These are phyloP conservation scores for Skeletonema tropicum DNA, from an alignment of 108 stramenopile genomes.

Conservation along the genomic window DNA sequence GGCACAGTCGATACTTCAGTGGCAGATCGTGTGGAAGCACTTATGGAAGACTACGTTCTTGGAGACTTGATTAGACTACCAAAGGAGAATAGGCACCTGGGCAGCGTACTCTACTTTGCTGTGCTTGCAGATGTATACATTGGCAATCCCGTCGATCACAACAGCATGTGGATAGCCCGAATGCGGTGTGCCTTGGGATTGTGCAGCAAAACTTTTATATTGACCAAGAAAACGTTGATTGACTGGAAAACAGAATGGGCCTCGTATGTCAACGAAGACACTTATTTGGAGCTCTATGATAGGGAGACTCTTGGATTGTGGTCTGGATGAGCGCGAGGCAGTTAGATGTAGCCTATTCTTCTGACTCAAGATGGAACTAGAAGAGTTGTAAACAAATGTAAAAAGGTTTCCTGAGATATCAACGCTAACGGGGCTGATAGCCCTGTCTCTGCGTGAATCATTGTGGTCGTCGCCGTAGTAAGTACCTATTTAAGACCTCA, in stretches of 20 bases:
- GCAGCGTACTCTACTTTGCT: constrained; percentile 1
- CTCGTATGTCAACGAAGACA: constrained; percentile 5
- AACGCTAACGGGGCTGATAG: too few species aligned
- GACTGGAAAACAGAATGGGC: background rate
- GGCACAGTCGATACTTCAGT: background rate
- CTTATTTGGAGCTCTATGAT: constrained; percentile 6
- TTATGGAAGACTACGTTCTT: background rate
- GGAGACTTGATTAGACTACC: background rate
- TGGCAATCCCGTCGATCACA: constrained; percentile 13
- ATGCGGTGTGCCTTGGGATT: constrained; percentile 8
- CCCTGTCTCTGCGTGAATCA: too few species aligned
- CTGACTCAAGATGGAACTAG: too few species aligned
- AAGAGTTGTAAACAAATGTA: too few species aligned
- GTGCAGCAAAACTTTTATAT: background rate
- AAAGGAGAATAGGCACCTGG: background rate
- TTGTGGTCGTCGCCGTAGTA: too few species aligned
- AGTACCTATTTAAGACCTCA: too few species aligned
- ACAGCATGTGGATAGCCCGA: constrained; percentile 3
- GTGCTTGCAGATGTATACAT: constrained; percentile 6
- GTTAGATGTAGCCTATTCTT: background rate
- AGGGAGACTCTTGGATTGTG: constrained; percentile 6
- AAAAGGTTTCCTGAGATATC: too few species aligned
- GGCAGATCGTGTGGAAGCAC: background rate
- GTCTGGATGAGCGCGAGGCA: background rate
- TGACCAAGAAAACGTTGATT: background rate